Conservation (phyloP, 225 moss, liverwort and hornwort genomes). For the Neckera pumila region DNA sequence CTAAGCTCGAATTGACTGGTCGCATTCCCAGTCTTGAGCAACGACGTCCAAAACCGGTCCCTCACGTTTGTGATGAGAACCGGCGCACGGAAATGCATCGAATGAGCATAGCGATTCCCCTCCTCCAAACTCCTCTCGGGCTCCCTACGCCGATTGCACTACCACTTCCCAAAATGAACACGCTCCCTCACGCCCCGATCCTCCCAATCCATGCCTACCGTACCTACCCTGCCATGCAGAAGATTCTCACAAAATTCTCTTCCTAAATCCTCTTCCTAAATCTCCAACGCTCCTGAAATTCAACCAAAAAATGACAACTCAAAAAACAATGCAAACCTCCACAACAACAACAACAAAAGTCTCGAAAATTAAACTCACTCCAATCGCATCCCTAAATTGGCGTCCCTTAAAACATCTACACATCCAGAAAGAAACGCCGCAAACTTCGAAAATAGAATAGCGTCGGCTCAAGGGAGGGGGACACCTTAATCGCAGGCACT, state of each 20-base stretch:
- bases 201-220: neutral
- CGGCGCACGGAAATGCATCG: slow-evolving; percentile 16
- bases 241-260: neutral
- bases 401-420: neutral
- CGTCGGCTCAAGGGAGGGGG: neutral
- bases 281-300: neutral
- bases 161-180: neutral
- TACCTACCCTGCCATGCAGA: neutral
- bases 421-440: neutral
- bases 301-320: neutral
- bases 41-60: neutral
- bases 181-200: neutral
- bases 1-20: neutral
- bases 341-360: neutral
- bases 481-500: neutral
- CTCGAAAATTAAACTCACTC: neutral
- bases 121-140: neutral
- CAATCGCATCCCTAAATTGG: neutral
- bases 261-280: neutral
- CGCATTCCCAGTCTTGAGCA: slow-evolving; percentile 7
- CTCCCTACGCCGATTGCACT: neutral
- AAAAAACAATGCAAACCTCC: neutral
- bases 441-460: no score
- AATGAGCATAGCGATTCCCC: slow-evolving; percentile 5
- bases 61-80: slow-evolving; percentile 17